phyloP scores from a whole-genome alignment of 768 basidiomycete genomes.

The Fistulinella prunicolor region DNA sequence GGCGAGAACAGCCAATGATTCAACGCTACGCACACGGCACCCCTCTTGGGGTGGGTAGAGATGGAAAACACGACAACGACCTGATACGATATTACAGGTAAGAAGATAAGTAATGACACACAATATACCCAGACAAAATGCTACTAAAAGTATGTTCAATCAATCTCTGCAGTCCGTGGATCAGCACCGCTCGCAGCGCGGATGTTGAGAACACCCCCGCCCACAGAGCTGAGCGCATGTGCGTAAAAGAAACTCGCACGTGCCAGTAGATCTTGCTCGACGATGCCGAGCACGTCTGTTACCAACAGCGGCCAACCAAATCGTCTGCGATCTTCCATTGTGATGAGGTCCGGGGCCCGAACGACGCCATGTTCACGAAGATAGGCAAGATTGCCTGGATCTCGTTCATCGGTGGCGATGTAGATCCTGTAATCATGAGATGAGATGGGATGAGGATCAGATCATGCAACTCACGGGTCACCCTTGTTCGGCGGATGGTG shows the following conservation, averaged over 20 bases:
- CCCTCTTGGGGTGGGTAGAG: no score
- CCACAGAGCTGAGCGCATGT: constrained; percentile 41
- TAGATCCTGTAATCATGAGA: constrained; percentile 25
- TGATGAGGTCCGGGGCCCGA: constrained; percentile 40
- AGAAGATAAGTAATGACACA: background rate
- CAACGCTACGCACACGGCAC: no score
- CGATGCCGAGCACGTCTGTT: constrained; percentile 41
- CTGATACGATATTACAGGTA: background rate
- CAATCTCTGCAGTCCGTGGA: constrained; percentile 36
- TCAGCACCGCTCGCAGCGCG: constrained; percentile 40
- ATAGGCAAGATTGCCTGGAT: constrained; percentile 32
- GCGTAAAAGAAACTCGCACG: constrained; percentile 41
- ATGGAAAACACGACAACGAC: no score
- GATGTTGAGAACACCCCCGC: constrained; percentile 40
- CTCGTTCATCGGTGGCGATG: constrained; percentile 43
- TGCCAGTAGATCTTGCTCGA: constrained; percentile 43
- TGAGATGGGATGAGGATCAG: constrained; percentile 5
- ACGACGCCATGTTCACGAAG: constrained; percentile 37
- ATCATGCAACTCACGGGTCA: constrained; percentile 18
- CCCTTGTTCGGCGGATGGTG: constrained; percentile 15
- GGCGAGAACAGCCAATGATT: no score
- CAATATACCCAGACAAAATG: background rate
- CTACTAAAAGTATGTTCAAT: constrained; percentile 21
- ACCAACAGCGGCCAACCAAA: constrained; percentile 44
- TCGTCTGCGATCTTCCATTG: constrained; percentile 38